Conservation (phyloP, 2,329 filamentous ascomycete species). For the Boeremia lycopersici region DNA sequence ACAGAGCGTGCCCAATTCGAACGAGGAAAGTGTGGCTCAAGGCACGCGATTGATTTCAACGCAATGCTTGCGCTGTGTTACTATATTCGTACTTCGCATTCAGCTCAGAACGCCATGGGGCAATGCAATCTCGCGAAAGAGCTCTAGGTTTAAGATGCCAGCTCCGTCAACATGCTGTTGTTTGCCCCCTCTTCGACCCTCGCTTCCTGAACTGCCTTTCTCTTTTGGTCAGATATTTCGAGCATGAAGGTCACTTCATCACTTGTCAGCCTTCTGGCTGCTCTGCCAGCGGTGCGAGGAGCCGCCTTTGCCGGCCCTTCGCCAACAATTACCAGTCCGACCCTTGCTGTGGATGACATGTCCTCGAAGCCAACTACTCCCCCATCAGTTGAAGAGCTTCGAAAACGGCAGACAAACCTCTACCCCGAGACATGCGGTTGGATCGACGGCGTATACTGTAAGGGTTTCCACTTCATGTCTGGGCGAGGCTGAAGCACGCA, state of each 20-base stretch:
- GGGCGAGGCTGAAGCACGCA: background rate
- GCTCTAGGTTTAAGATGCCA: background rate
- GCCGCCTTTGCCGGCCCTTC: constrained; percentile 30
- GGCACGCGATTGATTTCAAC: background rate
- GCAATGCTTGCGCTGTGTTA: background rate
- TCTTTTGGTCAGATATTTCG: background rate
- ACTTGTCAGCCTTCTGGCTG: constrained; percentile 21
- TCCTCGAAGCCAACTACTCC: constrained; percentile 32
- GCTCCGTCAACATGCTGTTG: background rate
- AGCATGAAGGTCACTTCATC: constrained; percentile 12
- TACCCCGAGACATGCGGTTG: constrained; percentile 34
- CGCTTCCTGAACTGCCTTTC: background rate
- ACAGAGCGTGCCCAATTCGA: background rate
- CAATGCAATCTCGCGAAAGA: background rate
- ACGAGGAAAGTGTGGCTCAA: background rate
- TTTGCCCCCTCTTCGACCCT: background rate
- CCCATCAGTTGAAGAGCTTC: constrained; percentile 27
- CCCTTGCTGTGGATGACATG: constrained; percentile 17
- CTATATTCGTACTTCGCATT: constrained; percentile 1
- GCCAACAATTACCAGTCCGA: constrained; percentile 20
- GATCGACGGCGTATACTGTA: constrained; percentile 30
- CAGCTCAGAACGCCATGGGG: constrained; percentile 9
- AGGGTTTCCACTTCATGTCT: background rate
- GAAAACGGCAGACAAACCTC: constrained; percentile 20
- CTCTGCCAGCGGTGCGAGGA: constrained; percentile 22